Evolutionary conservation across 257 asterid genomes (phyloP).

Genomic region (Jasminum sambac): DNA sequence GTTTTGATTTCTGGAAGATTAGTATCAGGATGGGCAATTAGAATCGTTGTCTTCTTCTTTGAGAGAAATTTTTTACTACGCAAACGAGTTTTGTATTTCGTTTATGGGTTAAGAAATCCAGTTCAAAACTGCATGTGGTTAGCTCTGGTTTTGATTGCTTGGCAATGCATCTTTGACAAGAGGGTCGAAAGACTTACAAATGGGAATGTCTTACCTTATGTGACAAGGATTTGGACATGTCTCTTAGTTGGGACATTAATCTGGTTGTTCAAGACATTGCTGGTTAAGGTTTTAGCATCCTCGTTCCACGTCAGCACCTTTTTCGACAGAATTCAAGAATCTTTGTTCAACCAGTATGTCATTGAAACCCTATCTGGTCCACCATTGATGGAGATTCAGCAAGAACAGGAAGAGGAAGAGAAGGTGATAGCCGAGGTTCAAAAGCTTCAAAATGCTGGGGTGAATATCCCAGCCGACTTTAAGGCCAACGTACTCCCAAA

Average conservation of each 20-base stretch:
- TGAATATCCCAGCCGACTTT: constrained; percentile 63
- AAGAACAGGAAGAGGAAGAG: constrained; percentile 76
- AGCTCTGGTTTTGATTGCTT: constrained; percentile 68
- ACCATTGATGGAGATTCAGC: constrained; percentile 62
- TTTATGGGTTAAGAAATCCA: constrained; percentile 75
- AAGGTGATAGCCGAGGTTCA: constrained; percentile 64
- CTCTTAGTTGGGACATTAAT: constrained; percentile 69
- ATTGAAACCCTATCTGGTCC: constrained; percentile 73
- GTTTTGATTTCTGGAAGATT: constrained; percentile 78
- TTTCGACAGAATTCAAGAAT: constrained; percentile 80
- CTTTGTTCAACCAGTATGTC: constrained; percentile 77
- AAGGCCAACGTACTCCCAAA: constrained; percentile 56
- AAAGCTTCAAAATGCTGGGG: constrained; percentile 81
- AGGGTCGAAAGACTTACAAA: constrained; percentile 51
- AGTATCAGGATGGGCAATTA: constrained; percentile 77
- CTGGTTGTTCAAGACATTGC: constrained; percentile 75
- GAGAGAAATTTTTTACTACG: constrained; percentile 70
- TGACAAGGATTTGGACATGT: constrained; percentile 76
- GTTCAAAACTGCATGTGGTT: constrained; percentile 89
- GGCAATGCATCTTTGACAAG: constrained; percentile 71
- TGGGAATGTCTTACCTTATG: constrained; percentile 44
- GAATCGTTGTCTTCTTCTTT: constrained; percentile 59
- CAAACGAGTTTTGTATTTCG: constrained; percentile 76
- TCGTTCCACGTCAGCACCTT: constrained; percentile 81
- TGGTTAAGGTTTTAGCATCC: constrained; percentile 81